Evolutionary conservation across 176 grass and related monocot genomes (phyloP).

Genomic region (Oryza coarctata): DNA sequence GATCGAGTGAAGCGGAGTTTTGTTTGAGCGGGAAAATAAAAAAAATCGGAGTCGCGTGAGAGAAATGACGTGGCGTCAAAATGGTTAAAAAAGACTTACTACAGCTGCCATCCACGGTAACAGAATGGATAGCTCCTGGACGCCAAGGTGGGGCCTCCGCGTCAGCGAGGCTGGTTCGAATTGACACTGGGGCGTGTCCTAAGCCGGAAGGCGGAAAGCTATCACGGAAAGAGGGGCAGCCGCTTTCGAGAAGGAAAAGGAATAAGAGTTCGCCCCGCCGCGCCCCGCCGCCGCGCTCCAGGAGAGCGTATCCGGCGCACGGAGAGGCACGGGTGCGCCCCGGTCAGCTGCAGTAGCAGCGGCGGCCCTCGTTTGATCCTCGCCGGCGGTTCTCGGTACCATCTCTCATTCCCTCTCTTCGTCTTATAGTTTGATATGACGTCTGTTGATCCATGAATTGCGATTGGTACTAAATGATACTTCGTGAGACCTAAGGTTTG

Average conservation of each 20-base stretch:
- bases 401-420: not conserved
- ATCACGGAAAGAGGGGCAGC: not conserved
- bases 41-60: not conserved
- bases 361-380: not conserved
- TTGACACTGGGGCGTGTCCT: too few relatives aligned
- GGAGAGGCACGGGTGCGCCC: not conserved
- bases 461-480: not conserved
- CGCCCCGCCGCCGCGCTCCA: not conserved
- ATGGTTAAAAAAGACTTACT: too few relatives aligned
- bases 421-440: not conserved
- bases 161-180: too few relatives aligned
- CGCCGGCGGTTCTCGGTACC: not conserved
- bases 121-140: too few relatives aligned
- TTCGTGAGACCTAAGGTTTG: not conserved
- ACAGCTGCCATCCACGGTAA: too few relatives aligned
- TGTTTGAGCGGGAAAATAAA: slow-evolving; percentile 44
- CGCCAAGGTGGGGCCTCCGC: too few relatives aligned
- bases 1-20: not conserved
- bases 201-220: not conserved
- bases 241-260: not conserved
- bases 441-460: not conserved
- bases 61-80: not conserved
- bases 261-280: not conserved
- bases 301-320: not conserved
- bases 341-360: not conserved